phyloP scores from a whole-genome alignment of 306 rosid genomes.

The Cicer bijugum region DNA sequence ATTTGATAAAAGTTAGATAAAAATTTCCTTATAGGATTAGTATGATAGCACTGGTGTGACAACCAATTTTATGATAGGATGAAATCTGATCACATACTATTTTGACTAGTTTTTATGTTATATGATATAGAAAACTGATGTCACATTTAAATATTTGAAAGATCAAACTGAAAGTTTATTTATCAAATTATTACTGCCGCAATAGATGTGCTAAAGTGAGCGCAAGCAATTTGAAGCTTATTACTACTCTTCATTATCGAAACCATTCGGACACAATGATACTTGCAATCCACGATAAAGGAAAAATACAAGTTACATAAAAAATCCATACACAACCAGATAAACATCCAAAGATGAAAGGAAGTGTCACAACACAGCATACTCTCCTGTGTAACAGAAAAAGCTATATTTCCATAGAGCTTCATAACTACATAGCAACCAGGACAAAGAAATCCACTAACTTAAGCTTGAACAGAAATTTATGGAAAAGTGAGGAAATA shows the following conservation, averaged over 20 bases:
- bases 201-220: neutral
- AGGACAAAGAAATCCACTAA: constrained; percentile 41
- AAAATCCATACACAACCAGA: neutral
- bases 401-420: constrained; percentile 24
- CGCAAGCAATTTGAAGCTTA: neutral
- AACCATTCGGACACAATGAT: neutral
- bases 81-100: neutral
- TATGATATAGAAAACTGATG: neutral
- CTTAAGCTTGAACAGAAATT: constrained; percentile 31
- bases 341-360: constrained; percentile 14
- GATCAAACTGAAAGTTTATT: neutral
- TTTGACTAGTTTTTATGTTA: neutral
- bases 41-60: neutral
- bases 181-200: neutral
- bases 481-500: constrained; percentile 26
- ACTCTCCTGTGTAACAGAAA: constrained; percentile 13
- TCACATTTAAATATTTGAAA: neutral
- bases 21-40: neutral
- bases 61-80: neutral
- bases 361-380: constrained; percentile 5
- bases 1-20: neutral
- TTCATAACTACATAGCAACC: constrained; percentile 46
- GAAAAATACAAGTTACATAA: neutral
- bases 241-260: neutral
- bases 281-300: neutral